These are phyloP conservation scores for Blepharisma japonicum DNA, from an alignment of 73 alveolate species.

Conservation along the genomic window DNA sequence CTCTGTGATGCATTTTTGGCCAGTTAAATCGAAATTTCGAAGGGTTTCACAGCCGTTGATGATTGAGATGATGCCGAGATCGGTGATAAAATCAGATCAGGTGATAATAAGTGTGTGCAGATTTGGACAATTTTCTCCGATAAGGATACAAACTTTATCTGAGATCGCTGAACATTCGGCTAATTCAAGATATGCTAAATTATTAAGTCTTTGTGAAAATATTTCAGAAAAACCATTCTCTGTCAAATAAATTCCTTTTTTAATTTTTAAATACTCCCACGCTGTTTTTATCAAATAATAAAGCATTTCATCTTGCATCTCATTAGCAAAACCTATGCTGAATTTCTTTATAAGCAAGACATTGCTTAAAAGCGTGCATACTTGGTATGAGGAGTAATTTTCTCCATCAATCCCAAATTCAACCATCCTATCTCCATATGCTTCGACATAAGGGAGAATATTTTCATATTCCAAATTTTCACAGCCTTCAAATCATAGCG, in stretches of 20 bases:
- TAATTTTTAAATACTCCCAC: conserved; percentile 16
- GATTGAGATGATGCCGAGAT: not conserved
- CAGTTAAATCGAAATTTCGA: not conserved
- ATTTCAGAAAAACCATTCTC: not conserved
- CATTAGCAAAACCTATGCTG: conserved; percentile 12
- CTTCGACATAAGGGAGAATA: not conserved
- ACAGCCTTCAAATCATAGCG: conserved; percentile 23
- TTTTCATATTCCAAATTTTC: conserved; percentile 1
- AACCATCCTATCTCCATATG: not conserved
- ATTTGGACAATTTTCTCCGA: not conserved
- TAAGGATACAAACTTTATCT: not conserved
- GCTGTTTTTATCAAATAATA: not conserved
- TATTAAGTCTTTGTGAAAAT: not conserved
- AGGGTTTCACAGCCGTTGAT: not conserved
- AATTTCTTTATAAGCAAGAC: not conserved
- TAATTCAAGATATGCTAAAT: not conserved
- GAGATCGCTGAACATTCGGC: conserved; percentile 3
- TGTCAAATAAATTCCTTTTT: not conserved
- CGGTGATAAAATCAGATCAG: not conserved
- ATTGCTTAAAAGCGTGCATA: not conserved
- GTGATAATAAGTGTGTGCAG: not conserved
- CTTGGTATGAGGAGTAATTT: not conserved
- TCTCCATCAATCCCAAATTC: conserved; percentile 24
- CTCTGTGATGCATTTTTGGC: not conserved
- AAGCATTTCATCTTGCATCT: not conserved